Evolutionary conservation across 2,329 filamentous ascomycete species (phyloP).

Genomic region (Fonsecaea multimorphosa): DNA sequence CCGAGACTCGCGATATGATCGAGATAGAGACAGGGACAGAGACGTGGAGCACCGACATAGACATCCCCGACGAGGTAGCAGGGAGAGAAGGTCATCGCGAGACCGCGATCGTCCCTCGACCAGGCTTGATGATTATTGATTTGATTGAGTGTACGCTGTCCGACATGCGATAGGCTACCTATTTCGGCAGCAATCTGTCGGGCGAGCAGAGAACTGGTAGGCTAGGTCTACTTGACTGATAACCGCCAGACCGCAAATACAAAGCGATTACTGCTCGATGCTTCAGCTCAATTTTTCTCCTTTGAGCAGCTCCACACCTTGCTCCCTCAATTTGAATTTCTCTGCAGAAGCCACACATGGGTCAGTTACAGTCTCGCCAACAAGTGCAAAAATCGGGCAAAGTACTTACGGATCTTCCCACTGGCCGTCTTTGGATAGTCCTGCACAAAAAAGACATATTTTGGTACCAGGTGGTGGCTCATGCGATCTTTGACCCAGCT

Average conservation of each 20-base stretch:
- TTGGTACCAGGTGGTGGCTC: slow-evolving; percentile 79
- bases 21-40: slow-evolving; percentile 1
- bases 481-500: slow-evolving; percentile 74
- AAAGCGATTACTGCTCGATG: neutral
- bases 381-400: neutral
- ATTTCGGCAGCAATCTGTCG: neutral
- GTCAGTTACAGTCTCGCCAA: neutral
- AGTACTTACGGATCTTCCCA: slow-evolving; percentile 87
- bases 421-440: slow-evolving; percentile 94
- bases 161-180: neutral
- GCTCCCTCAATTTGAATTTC: slow-evolving; percentile 74
- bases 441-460: slow-evolving; percentile 84
- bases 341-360: slow-evolving; percentile 15
- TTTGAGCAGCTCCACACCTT: slow-evolving; percentile 60
- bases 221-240: neutral
- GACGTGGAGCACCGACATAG: slow-evolving; percentile 15
- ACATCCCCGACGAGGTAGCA: slow-evolving; percentile 28
- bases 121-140: slow-evolving; percentile 20
- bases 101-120: slow-evolving; percentile 13
- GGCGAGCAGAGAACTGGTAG: neutral
- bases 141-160: neutral
- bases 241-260: neutral
- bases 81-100: slow-evolving; percentile 40
- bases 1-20: slow-evolving; percentile 1
- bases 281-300: neutral